Evolutionary conservation across 208 protist genomes (phyloP).

Genomic region (Trypanosoma rangeli): DNA sequence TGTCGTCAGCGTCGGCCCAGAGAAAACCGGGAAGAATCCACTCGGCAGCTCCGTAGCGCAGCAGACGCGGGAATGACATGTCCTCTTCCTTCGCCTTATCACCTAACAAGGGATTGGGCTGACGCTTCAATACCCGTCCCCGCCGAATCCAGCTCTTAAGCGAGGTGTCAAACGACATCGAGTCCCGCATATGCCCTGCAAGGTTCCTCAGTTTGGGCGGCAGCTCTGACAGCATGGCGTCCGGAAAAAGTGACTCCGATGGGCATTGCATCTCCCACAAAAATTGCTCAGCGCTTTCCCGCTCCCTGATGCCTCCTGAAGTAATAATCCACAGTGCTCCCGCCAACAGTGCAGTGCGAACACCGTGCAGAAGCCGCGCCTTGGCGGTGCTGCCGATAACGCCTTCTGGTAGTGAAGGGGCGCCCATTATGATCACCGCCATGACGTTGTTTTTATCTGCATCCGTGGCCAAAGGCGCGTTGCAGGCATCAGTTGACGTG

Average conservation of each 20-base stretch:
- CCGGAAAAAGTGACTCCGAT: constrained; percentile 22
- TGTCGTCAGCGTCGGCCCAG: constrained; percentile 2
- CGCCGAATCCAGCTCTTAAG: constrained; percentile 18
- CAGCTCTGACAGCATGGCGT: constrained; percentile 9
- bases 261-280: constrained; percentile 11
- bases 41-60: constrained; percentile 19
- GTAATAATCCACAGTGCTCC: constrained; percentile 71
- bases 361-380: constrained; percentile 44
- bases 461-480: background rate
- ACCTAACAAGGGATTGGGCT: background rate
- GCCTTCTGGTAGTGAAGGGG: constrained; percentile 10
- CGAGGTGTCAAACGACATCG: constrained; percentile 21
- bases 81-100: background rate
- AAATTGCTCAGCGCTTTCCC: constrained; percentile 10
- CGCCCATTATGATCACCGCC: constrained; percentile 10
- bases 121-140: constrained; percentile 9
- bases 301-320: constrained; percentile 28
- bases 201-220: constrained; percentile 2
- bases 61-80: constrained; percentile 13
- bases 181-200: constrained; percentile 26
- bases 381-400: constrained; percentile 23
- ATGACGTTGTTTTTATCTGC: constrained; percentile 6
- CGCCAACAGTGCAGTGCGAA: constrained; percentile 54
- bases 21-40: constrained; percentile 31
- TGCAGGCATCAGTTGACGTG: background rate